Evolutionary conservation across 2,329 filamentous ascomycete genomes (phyloP).

Genomic region (Calonectria pauciramosa): DNA sequence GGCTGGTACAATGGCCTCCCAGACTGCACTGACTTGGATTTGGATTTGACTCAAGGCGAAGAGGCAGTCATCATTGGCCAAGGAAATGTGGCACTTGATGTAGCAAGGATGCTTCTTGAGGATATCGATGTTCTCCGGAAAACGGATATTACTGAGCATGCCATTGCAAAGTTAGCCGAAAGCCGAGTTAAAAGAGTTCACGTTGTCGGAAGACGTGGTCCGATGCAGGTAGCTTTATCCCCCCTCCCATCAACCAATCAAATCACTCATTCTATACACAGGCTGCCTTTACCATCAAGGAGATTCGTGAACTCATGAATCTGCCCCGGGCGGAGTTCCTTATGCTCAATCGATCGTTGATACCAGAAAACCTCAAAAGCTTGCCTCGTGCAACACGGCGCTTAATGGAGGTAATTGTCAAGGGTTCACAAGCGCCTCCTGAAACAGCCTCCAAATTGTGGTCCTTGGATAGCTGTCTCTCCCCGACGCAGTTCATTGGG

Average conservation of each 20-base stretch:
- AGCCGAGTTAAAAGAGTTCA: conserved; percentile 85
- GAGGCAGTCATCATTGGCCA: conserved; percentile 92
- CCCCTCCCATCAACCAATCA: not conserved
- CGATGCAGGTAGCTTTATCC: conserved; percentile 76
- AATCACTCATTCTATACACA: conserved; percentile 48
- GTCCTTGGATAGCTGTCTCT: conserved; percentile 89
- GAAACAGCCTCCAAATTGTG: conserved; percentile 74
- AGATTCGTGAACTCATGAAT: conserved; percentile 88
- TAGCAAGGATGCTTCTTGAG: conserved; percentile 88
- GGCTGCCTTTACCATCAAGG: conserved; percentile 96
- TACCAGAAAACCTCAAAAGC: conserved; percentile 76
- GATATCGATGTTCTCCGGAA: conserved; percentile 79
- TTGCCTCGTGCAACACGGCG: conserved; percentile 83
- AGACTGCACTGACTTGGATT: conserved; percentile 79
- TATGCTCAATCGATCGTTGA: conserved; percentile 73
- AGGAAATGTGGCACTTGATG: conserved; percentile 95
- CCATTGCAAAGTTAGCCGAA: conserved; percentile 78
- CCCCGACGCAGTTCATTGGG: conserved; percentile 77
- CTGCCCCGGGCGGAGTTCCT: conserved; percentile 80
- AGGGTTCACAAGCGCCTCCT: conserved; percentile 72
- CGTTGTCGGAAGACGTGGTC: conserved; percentile 90
- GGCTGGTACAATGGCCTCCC: conserved; percentile 99
- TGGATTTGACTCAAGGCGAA: conserved; percentile 81
- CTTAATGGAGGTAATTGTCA: conserved; percentile 84
- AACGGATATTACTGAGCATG: conserved; percentile 92